Conservation (phyloP, 495 filamentous ascomycete genomes). For the Aspergillus funiculosus region DNA sequence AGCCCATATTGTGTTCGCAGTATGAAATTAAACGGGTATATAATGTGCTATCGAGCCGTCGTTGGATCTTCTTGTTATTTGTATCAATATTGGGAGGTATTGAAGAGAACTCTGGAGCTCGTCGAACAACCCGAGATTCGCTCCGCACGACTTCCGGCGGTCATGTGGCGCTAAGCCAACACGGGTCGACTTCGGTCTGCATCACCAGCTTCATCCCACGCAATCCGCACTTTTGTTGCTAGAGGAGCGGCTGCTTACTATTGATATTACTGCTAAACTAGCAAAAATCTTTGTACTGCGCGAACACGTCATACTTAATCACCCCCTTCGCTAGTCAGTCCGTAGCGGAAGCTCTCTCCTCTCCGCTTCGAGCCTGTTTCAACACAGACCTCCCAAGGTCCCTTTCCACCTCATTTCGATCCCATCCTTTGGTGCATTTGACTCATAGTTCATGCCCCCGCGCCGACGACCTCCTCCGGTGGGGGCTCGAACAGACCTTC, state of each 20-base stretch:
- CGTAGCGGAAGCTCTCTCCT: neutral
- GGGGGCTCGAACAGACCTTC: conserved; percentile 73
- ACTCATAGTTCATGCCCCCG: conserved; percentile 62
- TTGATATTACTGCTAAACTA: too few relatives aligned
- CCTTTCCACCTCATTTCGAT: neutral
- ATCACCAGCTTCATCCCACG: conserved; percentile 4
- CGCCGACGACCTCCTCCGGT: conserved; percentile 73
- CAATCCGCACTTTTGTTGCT: neutral
- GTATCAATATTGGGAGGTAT: neutral
- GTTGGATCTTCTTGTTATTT: too few relatives aligned
- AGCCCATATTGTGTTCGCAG: conserved; percentile 37
- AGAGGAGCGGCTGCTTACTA: neutral
- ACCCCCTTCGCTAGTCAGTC: neutral
- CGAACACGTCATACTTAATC: too few relatives aligned
- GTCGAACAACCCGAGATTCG: neutral
- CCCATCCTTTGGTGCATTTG: conserved; percentile 3
- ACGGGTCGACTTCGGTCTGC: conserved; percentile 1
- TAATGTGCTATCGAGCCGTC: too few relatives aligned
- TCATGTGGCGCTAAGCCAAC: conserved; percentile 21
- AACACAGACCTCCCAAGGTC: neutral
- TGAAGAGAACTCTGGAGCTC: conserved; percentile 3
- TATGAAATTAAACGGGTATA: neutral
- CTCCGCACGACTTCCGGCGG: conserved; percentile 16
- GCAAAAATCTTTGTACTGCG: too few relatives aligned
- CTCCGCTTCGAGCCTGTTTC: neutral